Evolutionary conservation across 192 early-diverging fungal genomes (phyloP), one percentile per base, ranked within the genome.

Genomic region (Coemansia sp.): DNA sequence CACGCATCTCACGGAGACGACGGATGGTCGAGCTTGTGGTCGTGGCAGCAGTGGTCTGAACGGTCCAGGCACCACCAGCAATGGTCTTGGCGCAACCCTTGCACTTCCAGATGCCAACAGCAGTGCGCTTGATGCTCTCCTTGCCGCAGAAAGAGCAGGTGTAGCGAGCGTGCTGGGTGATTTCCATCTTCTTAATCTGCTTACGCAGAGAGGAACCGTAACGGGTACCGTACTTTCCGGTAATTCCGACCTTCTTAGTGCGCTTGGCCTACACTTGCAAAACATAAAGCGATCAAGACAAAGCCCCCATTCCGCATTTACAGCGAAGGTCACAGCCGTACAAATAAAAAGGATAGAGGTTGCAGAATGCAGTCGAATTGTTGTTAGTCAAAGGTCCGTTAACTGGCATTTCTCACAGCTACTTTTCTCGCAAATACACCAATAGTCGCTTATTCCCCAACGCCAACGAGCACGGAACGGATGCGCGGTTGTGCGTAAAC

Each of bases 191-290:
- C 89, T 95, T 95, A 62, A 92, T 86, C 76, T 87, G 86, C 88
- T 99, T 99, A 88, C 97, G 89, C 74, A 99, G 89, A 62, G 97
- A 98, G 71, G 97, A 94, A 94, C 97, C 97, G 88, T 99, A 99
- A 87, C 97, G 95, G 79, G 93, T 93, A 88, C 97, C 97, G 92
- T 99, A 99, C 86, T 99, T 99, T 82, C 97, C 97, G 88, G 90
- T 91, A 85, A 99, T 92, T 87, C 97, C 97, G 83, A 96, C 94
- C 89, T 99, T 98, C 87, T 90, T 94, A 66, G 95, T 98, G 86
- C 95, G 90, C 85, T 96, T 97, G 79, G 90, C 91, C 91, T 82
- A 77, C 55, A 69, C 14, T 84, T 42, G 29, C 35, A 56, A 48
- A 60, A 60, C 23, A 54, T 20, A 14, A 17, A 45, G 7, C 29